Base-by-base conservation (phyloP, 441 rosid species). In the Sinapis alba region DNA sequence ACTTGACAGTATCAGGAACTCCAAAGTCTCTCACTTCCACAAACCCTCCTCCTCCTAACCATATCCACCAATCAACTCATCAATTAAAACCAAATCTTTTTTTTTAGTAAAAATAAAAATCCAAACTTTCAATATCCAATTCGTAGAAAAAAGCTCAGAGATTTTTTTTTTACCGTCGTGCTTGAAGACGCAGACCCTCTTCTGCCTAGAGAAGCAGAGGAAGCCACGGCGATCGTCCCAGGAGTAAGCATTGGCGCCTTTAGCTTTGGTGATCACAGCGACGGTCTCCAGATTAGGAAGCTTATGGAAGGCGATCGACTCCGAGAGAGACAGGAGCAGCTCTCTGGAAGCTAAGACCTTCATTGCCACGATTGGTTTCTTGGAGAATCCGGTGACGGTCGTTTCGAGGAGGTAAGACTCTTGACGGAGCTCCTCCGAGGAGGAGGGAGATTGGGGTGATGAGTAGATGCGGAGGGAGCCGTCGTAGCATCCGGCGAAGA, bases 21-120 rank as follows among this genome's bases (percentile, higher is more conserved):
- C 98, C 97, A 84, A 83, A 96, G 20, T 96, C 99, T 75, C 90
- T 92, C 54, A 96, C 97, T 85, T 93, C 99, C 65, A 93, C 99
- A 74, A 96, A 96, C 13, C 99, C 99, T 69, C 97, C 77, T 61
- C 99, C 99, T 66, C 97, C 99, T 95, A 32, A 6, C 34, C 32
- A 7, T 7, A 28, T 28, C 28, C 28, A 26, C 28, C 28, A 26
- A 26, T 6, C 3, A 26, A 26, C 28, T 4, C 28, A 26, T 26
- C 41, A 36, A 36, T 7, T 10, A 38, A 38, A 38, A 38, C 45
- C 13, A 38, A 38, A 38, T n/a, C 10, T 13, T 50, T 36, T 11
- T 32, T 30, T 36, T 36, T 36, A 36, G 10, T 9, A 34, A 32
- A 32, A 36, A 0, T 19, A 56, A 26, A 43, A 2, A 5, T 9